These are phyloP conservation scores for Saccharomyces hybrid DNA, from an alignment of 1,139 yeast genomes.

Conservation along the genomic window DNA sequence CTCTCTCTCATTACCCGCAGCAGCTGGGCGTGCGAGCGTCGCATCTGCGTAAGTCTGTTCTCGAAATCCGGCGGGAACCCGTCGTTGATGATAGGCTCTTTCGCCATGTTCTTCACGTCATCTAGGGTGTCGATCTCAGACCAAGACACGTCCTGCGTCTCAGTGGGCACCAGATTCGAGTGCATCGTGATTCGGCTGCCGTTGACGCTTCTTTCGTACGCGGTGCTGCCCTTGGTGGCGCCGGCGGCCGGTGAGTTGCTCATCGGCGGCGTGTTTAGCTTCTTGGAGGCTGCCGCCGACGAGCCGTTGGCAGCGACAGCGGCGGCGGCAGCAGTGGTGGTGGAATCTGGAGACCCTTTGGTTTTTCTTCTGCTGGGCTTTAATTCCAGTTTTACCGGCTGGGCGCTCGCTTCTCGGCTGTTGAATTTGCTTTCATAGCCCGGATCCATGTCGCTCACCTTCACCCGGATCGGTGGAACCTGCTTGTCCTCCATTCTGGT, in stretches of 20 bases:
- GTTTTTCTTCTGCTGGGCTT: neutral
- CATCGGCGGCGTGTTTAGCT: neutral
- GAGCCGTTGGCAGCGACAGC: neutral
- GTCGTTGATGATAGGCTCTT: slow-evolving; percentile 44
- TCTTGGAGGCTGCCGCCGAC: neutral
- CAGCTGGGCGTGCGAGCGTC: slow-evolving; percentile 53
- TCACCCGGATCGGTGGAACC: neutral
- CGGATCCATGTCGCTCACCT: neutral
- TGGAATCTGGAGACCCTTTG: neutral
- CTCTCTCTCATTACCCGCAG: slow-evolving; percentile 46
- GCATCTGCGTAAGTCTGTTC: slow-evolving; percentile 46
- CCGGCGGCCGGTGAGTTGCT: neutral
- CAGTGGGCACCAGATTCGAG: neutral
- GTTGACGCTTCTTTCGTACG: neutral
- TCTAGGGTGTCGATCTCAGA: slow-evolving; percentile 81
- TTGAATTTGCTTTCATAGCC: neutral
- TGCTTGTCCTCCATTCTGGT: neutral
- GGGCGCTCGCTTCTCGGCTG: neutral
- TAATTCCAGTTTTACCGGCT: neutral
- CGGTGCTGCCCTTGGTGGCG: neutral
- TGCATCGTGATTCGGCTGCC: neutral
- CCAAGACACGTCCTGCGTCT: slow-evolving; percentile 65
- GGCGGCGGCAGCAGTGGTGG: neutral
- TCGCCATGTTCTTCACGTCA: slow-evolving; percentile 64
- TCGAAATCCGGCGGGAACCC: slow-evolving; percentile 53